Evolutionary conservation across 805 yeast species (phyloP).

Genomic region (Candida glaebosa): DNA sequence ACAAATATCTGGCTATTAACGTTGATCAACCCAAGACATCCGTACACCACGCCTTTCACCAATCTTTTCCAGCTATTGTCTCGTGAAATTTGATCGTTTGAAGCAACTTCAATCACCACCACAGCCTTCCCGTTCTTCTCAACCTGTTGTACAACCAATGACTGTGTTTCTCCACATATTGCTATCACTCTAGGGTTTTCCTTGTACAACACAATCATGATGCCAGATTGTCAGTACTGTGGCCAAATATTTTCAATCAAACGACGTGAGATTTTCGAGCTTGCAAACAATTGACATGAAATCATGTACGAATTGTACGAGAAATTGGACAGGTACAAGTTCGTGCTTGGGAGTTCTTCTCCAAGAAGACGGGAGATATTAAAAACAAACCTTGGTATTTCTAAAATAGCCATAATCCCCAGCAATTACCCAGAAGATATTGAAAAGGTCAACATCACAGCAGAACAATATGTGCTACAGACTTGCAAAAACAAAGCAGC

Average conservation of each 20-base stretch:
- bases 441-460: conserved; percentile 46
- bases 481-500: conserved; percentile 69
- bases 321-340: conserved; percentile 13
- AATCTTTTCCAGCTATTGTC: conserved; percentile 36
- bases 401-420: conserved; percentile 43
- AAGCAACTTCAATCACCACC: conserved; percentile 47
- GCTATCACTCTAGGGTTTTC: conserved; percentile 31
- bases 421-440: conserved; percentile 80
- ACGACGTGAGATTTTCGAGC: not conserved
- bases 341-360: conserved; percentile 80
- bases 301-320: conserved; percentile 6
- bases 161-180: conserved; percentile 26
- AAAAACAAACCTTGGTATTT: conserved; percentile 48
- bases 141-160: conserved; percentile 24
- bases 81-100: conserved; percentile 33
- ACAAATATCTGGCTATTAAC: conserved; percentile 66
- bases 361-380: conserved; percentile 79
- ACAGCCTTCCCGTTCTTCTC: conserved; percentile 22
- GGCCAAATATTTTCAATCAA: no score
- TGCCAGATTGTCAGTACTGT: no score
- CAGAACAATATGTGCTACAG: conserved; percentile 55
- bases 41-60: conserved; percentile 43
- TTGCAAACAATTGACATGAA: not conserved
- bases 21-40: conserved; percentile 79
- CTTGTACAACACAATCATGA: conserved; percentile 29